A percentile compares a stretch with the other conserved stretches of the same genome.
Conservation (phyloP, 1,284 basidiomycete species). For the Trichosporon sp. region DNA sequence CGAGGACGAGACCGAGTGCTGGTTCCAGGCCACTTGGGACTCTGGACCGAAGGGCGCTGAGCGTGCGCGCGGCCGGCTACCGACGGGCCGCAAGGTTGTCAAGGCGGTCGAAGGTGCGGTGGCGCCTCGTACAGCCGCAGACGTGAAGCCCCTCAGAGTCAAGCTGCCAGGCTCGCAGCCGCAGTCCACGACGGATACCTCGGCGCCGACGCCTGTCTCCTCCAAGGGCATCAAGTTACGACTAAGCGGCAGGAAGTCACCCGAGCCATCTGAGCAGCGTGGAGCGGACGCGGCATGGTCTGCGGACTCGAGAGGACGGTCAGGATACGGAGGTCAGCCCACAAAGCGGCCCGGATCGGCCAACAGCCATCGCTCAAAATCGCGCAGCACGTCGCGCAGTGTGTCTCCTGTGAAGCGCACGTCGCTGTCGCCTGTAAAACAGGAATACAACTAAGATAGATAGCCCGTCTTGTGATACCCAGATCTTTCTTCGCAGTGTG, state of each 20-base stretch:
- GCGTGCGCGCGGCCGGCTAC: constrained; percentile 26
- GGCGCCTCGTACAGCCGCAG: constrained; percentile 21
- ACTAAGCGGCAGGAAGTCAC: constrained; percentile 6
- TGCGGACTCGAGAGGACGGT: neutral
- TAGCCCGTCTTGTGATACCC: neutral
- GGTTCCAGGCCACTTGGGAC: constrained; percentile 38
- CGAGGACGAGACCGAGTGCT: constrained; percentile 20
- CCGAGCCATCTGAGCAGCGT: no score
- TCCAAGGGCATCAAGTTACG: constrained; percentile 11
- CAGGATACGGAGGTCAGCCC: neutral
- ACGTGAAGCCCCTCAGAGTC: constrained; percentile 13
- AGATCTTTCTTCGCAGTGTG: neutral
- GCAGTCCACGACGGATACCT: neutral
- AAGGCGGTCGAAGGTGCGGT: constrained; percentile 27
- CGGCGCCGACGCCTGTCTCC: constrained; percentile 4
- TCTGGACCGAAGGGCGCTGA: constrained; percentile 31
- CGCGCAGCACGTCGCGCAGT: constrained; percentile 3
- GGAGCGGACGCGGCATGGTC: neutral
- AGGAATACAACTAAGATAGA: neutral
- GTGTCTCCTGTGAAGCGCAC: neutral
- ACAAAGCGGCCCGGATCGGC: neutral
- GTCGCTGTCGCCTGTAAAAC: constrained; percentile 11
- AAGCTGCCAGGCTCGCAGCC: constrained; percentile 6
- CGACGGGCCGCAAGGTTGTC: constrained; percentile 36
- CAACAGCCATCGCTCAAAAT: neutral